phyloP scores from a whole-genome alignment of 1,284 basidiomycete species.

The Rhodotorula sp. region DNA sequence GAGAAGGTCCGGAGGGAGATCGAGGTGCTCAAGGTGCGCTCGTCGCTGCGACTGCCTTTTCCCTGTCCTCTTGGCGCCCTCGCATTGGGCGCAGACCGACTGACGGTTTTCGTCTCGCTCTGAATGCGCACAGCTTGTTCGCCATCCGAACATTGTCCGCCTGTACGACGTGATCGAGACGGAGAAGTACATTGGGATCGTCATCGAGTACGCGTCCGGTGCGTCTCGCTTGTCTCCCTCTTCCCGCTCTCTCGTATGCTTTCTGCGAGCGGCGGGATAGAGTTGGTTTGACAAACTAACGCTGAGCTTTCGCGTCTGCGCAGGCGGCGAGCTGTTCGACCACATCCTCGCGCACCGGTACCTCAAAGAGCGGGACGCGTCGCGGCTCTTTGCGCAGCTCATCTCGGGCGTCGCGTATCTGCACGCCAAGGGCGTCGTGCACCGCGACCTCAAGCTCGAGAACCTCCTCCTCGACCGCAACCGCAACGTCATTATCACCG shows the following conservation, averaged over 20 bases:
- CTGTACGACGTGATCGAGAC: constrained; percentile 99
- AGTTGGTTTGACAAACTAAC: not conserved
- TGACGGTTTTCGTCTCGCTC: too few relatives aligned
- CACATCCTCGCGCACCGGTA: constrained; percentile 98
- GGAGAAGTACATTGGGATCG: constrained; percentile 99
- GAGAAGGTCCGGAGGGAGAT: constrained; percentile 95
- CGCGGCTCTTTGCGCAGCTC: constrained; percentile 95
- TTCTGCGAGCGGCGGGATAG: too few relatives aligned
- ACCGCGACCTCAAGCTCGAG: constrained; percentile 98
- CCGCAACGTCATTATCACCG: constrained; percentile 96
- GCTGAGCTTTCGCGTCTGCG: too few relatives aligned
- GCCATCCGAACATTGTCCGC: constrained; percentile 97
- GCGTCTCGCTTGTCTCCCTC: constrained; percentile 33
- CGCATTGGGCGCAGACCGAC: too few relatives aligned
- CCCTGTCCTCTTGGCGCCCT: too few relatives aligned
- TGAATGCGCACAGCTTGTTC: constrained; percentile 73
- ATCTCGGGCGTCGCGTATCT: constrained; percentile 99
- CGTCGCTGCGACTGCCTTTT: too few relatives aligned
- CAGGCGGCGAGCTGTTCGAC: constrained; percentile 96
- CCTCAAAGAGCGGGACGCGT: constrained; percentile 90
- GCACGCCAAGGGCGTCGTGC: constrained; percentile 98
- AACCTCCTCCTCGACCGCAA: constrained; percentile 95
- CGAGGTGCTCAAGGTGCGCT: constrained; percentile 82
- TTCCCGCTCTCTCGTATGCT: not conserved
- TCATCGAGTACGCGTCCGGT: constrained; percentile 92